Percentiles rank a stretch among this genome's conserved stretches.
These are phyloP conservation scores for Colletotrichum cuscutae DNA, from an alignment of 2,329 filamentous ascomycete species.

Conservation along the genomic window DNA sequence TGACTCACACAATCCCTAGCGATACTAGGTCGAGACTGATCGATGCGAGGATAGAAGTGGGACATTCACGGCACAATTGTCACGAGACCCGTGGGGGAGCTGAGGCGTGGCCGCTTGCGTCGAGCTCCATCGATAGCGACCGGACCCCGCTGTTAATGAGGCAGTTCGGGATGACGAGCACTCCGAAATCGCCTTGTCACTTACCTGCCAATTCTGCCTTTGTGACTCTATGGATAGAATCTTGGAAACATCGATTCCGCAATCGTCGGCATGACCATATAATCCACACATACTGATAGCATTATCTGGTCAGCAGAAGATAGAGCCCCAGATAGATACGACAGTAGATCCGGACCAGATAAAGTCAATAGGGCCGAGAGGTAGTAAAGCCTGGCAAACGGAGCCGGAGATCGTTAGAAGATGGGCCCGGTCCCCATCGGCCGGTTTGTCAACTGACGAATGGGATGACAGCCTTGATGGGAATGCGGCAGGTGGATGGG, in stretches of 20 bases:
- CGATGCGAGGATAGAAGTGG: neutral
- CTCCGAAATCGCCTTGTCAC: neutral
- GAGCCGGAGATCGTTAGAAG: conserved; percentile 4
- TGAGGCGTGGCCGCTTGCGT: conserved; percentile 16
- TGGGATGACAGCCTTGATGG: conserved; percentile 6
- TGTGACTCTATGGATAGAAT: neutral
- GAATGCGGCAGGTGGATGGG: conserved; percentile 26
- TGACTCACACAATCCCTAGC: conserved; percentile 8
- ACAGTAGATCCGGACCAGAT: conserved; percentile 14
- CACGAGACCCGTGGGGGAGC: conserved; percentile 20
- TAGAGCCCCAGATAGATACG: neutral
- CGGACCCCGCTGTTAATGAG: neutral
- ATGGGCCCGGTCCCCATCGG: neutral
- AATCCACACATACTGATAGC: conserved; percentile 7
- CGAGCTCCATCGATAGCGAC: conserved; percentile 1
- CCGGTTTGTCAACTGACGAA: conserved; percentile 10
- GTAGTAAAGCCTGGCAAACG: neutral
- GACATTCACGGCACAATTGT: neutral
- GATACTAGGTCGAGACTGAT: conserved; percentile 17
- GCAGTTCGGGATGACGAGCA: conserved; percentile 12
- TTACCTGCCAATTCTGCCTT: neutral
- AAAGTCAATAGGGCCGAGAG: conserved; percentile 15
- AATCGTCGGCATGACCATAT: conserved; percentile 11
- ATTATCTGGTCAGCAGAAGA: neutral
- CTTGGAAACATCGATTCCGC: conserved; percentile 8